A percentile compares a stretch with the other conserved stretches of the same genome.
Evolutionary conservation across 768 basidiomycete genomes (phyloP).

Genomic region (Pisolithus orientalis): DNA sequence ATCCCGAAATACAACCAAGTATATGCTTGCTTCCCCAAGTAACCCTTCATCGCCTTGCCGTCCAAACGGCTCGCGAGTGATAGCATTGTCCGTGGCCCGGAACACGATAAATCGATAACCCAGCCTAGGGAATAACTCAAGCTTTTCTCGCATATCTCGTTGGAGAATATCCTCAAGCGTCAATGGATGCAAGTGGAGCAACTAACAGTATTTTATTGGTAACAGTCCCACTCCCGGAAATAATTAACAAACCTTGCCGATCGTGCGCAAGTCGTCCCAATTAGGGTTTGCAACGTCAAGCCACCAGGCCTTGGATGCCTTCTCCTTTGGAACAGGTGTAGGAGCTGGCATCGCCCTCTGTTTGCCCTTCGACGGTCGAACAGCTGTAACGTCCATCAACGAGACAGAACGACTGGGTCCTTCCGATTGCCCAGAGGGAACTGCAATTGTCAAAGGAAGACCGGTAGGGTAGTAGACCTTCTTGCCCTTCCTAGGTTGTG

Average conservation of each 20-base stretch:
- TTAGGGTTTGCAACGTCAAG: slow-evolving; percentile 83
- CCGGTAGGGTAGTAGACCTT: slow-evolving; percentile 4
- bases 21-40: slow-evolving; percentile 78
- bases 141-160: slow-evolving; percentile 86
- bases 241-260: slow-evolving; percentile 63
- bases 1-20: slow-evolving; percentile 82
- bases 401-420: slow-evolving; percentile 24
- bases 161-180: slow-evolving; percentile 92
- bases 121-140: slow-evolving; percentile 79
- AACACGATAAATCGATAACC: slow-evolving; percentile 93
- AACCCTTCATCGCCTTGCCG: slow-evolving; percentile 35
- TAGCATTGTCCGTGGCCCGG: slow-evolving; percentile 64
- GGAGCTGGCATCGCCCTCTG: slow-evolving; percentile 20
- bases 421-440: slow-evolving; percentile 26
- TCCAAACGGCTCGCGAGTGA: slow-evolving; percentile 35
- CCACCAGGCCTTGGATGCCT: slow-evolving; percentile 70
- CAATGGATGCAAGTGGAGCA: slow-evolving; percentile 84
- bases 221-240: not conserved
- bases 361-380: slow-evolving; percentile 42
- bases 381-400: slow-evolving; percentile 21
- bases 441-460: slow-evolving; percentile 11
- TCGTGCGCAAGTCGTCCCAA: slow-evolving; percentile 79
- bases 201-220: slow-evolving; percentile 32
- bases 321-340: slow-evolving; percentile 3
- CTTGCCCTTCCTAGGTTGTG: slow-evolving; percentile 23